phyloP scores from a whole-genome alignment of 768 basidiomycete genomes.

The Amanita pallidorosea region DNA sequence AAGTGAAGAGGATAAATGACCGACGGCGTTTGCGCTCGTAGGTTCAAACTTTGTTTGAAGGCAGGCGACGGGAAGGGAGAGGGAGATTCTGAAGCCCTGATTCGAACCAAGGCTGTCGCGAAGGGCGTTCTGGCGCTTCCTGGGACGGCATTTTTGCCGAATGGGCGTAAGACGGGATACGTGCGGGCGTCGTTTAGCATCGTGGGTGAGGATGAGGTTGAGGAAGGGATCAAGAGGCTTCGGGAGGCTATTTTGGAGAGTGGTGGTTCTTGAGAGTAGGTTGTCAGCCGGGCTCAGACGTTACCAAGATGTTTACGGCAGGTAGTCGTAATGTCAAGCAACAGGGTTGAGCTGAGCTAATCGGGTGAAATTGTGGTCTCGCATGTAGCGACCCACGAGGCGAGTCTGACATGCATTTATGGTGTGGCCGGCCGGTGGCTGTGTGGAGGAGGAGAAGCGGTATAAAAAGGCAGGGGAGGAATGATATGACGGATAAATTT shows the following conservation, averaged over 20 bases:
- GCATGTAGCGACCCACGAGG: too few relatives aligned
- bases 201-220: constrained; percentile 54
- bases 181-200: constrained; percentile 81
- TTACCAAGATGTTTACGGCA: not conserved
- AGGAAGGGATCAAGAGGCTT: constrained; percentile 62
- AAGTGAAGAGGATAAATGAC: not conserved
- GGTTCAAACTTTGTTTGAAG: constrained; percentile 59
- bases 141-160: constrained; percentile 74
- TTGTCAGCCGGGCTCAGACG: not conserved
- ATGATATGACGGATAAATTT: not conserved
- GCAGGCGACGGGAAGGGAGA: constrained; percentile 9
- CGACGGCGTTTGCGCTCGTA: constrained; percentile 14
- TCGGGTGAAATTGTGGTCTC: too few relatives aligned
- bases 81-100: constrained; percentile 64
- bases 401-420: not conserved
- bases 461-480: not conserved
- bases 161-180: constrained; percentile 55
- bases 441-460: not conserved
- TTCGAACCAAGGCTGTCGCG: constrained; percentile 64
- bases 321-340: not conserved
- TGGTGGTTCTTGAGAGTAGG: not conserved
- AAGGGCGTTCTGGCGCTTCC: constrained; percentile 86
- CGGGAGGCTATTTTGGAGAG: constrained; percentile 23
- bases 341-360: not conserved
- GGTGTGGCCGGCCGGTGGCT: not conserved